Base-by-base conservation (phyloP, 305 asterid genomes). In the Coffea humblotiana region DNA sequence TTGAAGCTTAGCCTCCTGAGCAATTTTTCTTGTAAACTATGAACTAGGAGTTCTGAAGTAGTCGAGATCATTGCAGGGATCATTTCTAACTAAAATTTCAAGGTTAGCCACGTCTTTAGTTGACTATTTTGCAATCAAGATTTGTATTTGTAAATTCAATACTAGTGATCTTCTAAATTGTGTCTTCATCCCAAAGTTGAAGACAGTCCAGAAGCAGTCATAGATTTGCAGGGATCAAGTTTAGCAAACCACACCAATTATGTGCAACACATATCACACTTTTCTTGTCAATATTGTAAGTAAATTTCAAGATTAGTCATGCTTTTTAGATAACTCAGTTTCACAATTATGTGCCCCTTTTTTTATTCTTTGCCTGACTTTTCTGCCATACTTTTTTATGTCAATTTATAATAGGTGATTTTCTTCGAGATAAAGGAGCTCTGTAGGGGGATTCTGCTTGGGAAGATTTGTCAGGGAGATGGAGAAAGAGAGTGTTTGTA, bases 401-500 rank as follows among this genome's bases (percentile, higher is more conserved):
- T 40, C 43, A 40, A 40, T 40, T 40, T 40, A 40, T 40, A 40
- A 40, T 40, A 45, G 35, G 23, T 47, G 56, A 23, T 71, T 71
- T 21, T 71, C 75, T 71, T n/a, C 19, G 58, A 11, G 4, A 47
- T 19, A 2, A 2, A 45, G 60, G 51, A 47, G 60, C 19, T 47
- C 60, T 71, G 21, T 58, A 10, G 37, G 1, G 60, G 49, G 7
- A 15, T 52, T 63, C 18, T 16, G 6, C 37, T 29, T 47, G 58
- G 35, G 60, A 73, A 29, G 37, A 52, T 52, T 48, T 16, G 40
- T 73, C 37, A 14, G n/a, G 70, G 82, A 78, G 71, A 90, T 88
- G 90, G 90, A 88, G 72, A 83, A 84, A 69, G 83, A 69, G 71
- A 83, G 75, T 23, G 70, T 71, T 51, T 76, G 76, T 71, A 86